phyloP scores from a whole-genome alignment of 2,329 filamentous ascomycete genomes.

The Phoma sp. region DNA sequence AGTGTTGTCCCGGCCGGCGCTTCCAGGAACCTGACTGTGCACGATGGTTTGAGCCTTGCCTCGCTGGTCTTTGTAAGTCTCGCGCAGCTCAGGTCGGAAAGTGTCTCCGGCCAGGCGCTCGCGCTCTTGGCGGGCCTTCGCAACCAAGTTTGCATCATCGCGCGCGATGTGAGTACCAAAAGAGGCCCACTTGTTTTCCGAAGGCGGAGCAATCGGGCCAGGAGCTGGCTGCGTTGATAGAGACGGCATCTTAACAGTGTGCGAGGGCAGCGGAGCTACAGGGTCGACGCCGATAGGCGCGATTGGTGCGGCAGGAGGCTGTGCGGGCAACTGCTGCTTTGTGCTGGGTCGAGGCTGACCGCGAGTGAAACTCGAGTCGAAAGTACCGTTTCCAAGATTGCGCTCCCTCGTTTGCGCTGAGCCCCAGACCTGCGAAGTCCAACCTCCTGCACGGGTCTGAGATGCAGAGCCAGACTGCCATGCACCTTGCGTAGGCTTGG shows the following conservation, averaged over 20 bases:
- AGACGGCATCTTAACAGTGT: constrained; percentile 25
- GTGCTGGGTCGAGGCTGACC: constrained; percentile 50
- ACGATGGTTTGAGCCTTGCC: constrained; percentile 40
- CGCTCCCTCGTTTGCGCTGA: constrained; percentile 70
- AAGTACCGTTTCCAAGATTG: constrained; percentile 78
- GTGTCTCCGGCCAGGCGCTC: constrained; percentile 36
- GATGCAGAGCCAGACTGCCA: constrained; percentile 37
- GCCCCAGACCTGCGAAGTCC: constrained; percentile 71
- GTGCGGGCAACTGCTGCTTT: constrained; percentile 34
- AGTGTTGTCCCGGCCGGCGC: constrained; percentile 13
- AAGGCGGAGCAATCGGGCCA: constrained; percentile 39
- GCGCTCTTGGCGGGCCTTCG: constrained; percentile 35
- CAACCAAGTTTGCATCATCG: constrained; percentile 34
- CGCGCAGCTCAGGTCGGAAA: constrained; percentile 42
- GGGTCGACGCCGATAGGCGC: constrained; percentile 32
- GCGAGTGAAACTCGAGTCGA: constrained; percentile 66
- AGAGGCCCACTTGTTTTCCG: constrained; percentile 41
- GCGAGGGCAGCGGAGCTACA: constrained; percentile 19
- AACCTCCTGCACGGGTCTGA: constrained; percentile 29
- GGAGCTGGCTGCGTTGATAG: constrained; percentile 15
- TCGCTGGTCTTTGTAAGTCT: constrained; percentile 40
- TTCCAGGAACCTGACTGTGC: constrained; percentile 34
- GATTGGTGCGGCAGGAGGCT: constrained; percentile 31
- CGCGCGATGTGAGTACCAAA: constrained; percentile 38
- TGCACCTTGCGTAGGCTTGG: constrained; percentile 34